A percentile compares a stretch with the other conserved stretches of the same genome.
Evolutionary conservation across 2,329 filamentous ascomycete genomes (phyloP).

Genomic region (Claviceps digitariae): DNA sequence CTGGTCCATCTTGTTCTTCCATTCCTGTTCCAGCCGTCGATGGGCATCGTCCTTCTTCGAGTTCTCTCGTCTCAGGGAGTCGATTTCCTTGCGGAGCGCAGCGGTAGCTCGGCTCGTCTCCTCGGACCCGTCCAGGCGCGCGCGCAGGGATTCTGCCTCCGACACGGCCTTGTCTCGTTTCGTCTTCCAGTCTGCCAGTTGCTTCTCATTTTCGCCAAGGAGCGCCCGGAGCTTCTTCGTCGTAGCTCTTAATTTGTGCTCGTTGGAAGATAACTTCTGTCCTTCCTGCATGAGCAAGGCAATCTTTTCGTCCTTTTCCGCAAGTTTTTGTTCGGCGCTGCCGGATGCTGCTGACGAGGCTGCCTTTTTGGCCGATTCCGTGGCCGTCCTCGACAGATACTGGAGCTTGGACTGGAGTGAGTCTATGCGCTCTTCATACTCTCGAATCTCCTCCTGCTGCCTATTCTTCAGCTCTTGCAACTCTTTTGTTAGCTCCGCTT

Average conservation of each 20-base stretch:
- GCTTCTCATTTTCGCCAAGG: slow-evolving; percentile 51
- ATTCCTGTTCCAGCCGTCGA: slow-evolving; percentile 52
- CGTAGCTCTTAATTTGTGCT: slow-evolving; percentile 69
- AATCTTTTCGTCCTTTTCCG: slow-evolving; percentile 84
- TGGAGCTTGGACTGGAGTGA: slow-evolving; percentile 82
- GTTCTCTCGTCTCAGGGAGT: slow-evolving; percentile 33
- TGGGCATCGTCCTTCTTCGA: slow-evolving; percentile 50
- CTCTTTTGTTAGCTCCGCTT: slow-evolving; percentile 8
- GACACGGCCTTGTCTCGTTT: slow-evolving; percentile 44
- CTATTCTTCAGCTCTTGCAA: slow-evolving; percentile 13
- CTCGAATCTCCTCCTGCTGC: slow-evolving; percentile 70
- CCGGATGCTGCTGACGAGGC: slow-evolving; percentile 48
- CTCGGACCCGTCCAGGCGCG: slow-evolving; percentile 34
- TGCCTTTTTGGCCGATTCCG: slow-evolving; percentile 59
- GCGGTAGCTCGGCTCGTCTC: slow-evolving; percentile 41
- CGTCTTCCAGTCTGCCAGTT: slow-evolving; percentile 43
- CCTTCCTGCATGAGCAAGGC: slow-evolving; percentile 86
- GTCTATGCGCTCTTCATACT: slow-evolving; percentile 80
- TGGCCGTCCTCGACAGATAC: slow-evolving; percentile 70
- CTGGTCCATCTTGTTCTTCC: slow-evolving; percentile 53
- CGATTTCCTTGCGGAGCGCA: slow-evolving; percentile 26
- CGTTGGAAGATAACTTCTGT: slow-evolving; percentile 70
- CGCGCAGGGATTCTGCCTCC: slow-evolving; percentile 34
- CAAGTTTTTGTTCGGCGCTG: slow-evolving; percentile 62
- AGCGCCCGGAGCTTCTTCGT: slow-evolving; percentile 70